A percentile compares a stretch with the other conserved stretches of the same genome.
Conservation (phyloP, 2,329 filamentous ascomycete species). For the Aspergillus viridinutans region DNA sequence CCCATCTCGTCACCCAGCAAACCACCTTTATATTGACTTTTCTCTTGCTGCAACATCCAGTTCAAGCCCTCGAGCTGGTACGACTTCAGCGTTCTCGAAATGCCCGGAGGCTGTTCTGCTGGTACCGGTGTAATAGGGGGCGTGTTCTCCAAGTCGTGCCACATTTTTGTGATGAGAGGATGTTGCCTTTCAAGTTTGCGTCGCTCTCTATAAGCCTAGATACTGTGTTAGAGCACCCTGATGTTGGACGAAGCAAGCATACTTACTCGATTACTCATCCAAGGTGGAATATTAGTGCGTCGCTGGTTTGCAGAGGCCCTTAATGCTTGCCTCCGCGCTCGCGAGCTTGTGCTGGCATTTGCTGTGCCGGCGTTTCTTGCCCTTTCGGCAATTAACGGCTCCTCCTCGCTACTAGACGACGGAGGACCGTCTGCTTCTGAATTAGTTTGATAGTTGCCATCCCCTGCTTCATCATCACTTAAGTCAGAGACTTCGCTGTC, state of each 20-base stretch:
- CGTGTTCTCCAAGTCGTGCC: constrained; percentile 67
- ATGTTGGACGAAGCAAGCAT: constrained; percentile 6
- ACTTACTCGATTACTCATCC: constrained; percentile 29
- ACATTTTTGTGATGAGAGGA: constrained; percentile 78
- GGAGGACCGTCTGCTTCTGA: constrained; percentile 7
- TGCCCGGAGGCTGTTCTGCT: constrained; percentile 69
- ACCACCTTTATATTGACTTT: constrained; percentile 79
- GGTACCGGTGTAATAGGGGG: constrained; percentile 61
- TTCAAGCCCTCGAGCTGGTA: constrained; percentile 92
- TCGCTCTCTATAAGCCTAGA: constrained; percentile 51
- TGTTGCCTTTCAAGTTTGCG: constrained; percentile 69
- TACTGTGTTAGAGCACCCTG: constrained; percentile 20
- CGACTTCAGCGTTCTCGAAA: constrained; percentile 79
- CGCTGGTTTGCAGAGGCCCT: not conserved
- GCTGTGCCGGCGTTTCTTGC: not conserved
- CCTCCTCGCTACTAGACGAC: constrained; percentile 18
- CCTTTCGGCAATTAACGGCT: constrained; percentile 5
- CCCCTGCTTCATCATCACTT: constrained; percentile 10
- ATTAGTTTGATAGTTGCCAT: constrained; percentile 13
- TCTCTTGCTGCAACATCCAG: constrained; percentile 92
- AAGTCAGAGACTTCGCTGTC: constrained; percentile 12
- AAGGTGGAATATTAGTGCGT: constrained; percentile 4
- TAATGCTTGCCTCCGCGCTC: not conserved
- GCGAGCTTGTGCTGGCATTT: constrained; percentile 2
- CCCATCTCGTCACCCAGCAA: constrained; percentile 97